These are phyloP conservation scores for Pelagomonas calceolata DNA, from an alignment of 108 stramenopile genomes.

Conservation along the genomic window DNA sequence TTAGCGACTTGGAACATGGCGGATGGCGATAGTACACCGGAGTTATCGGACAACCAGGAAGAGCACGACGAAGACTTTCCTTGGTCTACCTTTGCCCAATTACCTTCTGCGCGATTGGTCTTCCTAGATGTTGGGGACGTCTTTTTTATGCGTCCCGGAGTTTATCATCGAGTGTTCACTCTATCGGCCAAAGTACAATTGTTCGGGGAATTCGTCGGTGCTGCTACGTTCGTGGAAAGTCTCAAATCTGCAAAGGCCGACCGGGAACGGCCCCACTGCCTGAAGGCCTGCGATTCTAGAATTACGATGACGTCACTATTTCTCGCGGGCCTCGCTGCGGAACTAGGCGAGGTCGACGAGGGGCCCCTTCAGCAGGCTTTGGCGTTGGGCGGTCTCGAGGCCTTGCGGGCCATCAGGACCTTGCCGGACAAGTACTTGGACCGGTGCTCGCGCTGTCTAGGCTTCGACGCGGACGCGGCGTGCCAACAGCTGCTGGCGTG, in stretches of 20 bases:
- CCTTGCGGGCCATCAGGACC: too few species aligned
- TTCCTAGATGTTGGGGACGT: background rate
- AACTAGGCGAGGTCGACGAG: too few species aligned
- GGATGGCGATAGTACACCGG: background rate
- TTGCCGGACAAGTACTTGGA: too few species aligned
- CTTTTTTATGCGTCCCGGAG: background rate
- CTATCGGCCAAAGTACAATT: background rate
- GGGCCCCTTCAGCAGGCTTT: too few species aligned
- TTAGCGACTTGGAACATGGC: background rate
- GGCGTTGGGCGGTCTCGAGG: too few species aligned
- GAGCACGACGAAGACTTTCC: background rate
- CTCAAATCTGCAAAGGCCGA: background rate
- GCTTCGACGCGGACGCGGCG: too few species aligned
- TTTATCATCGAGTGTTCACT: background rate
- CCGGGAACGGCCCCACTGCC: background rate
- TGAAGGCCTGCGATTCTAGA: background rate
- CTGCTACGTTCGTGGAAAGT: background rate
- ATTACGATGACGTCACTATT: background rate
- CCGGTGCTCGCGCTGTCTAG: too few species aligned
- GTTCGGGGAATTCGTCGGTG: background rate
- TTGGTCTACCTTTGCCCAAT: background rate
- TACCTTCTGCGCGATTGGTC: background rate
- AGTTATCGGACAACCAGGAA: background rate
- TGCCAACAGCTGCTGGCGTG: too few species aligned
- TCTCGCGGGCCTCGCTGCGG: background rate